phyloP scores from a whole-genome alignment of 257 asterid genomes.

The Solanum rostratum region DNA sequence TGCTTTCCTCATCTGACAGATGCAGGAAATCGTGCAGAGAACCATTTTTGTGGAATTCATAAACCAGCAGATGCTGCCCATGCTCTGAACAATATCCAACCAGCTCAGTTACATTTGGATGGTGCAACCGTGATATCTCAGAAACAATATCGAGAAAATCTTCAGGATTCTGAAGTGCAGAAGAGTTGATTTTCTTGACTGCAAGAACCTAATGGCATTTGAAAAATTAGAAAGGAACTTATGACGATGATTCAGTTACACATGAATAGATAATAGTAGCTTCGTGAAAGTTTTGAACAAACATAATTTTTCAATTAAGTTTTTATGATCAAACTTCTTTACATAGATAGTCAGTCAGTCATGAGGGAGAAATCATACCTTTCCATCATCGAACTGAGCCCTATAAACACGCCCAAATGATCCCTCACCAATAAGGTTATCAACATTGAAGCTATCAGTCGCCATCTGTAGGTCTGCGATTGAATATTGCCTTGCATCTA shows the following conservation, averaged over 20 bases:
- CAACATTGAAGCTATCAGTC: conserved; percentile 74
- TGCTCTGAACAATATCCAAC: conserved; percentile 92
- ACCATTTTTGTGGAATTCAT: conserved; percentile 76
- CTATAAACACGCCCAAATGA: conserved; percentile 81
- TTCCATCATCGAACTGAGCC: conserved; percentile 69
- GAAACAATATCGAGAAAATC: conserved; percentile 71
- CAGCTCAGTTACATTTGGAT: conserved; percentile 78
- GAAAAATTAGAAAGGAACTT: not conserved
- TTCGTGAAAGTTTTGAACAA: not conserved
- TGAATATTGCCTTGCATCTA: conserved; percentile 54
- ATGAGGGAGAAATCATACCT: conserved; percentile 29
- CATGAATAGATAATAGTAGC: not conserved
- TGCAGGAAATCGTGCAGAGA: conserved; percentile 67
- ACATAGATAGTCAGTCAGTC: not conserved
- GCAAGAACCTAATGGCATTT: conserved; percentile 60
- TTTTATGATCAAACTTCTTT: not conserved
- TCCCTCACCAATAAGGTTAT: conserved; percentile 85
- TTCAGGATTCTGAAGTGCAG: conserved; percentile 47
- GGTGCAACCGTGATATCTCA: conserved; percentile 56
- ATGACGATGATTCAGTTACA: not conserved
- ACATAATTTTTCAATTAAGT: not conserved
- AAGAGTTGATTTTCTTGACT: conserved; percentile 77
- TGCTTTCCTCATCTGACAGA: conserved; percentile 63
- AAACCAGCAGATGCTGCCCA: conserved; percentile 71
- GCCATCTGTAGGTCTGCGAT: conserved; percentile 92